Evolutionary conservation across 1,139 yeast species (phyloP).

Genomic region (Saccharomyces hybrid): DNA sequence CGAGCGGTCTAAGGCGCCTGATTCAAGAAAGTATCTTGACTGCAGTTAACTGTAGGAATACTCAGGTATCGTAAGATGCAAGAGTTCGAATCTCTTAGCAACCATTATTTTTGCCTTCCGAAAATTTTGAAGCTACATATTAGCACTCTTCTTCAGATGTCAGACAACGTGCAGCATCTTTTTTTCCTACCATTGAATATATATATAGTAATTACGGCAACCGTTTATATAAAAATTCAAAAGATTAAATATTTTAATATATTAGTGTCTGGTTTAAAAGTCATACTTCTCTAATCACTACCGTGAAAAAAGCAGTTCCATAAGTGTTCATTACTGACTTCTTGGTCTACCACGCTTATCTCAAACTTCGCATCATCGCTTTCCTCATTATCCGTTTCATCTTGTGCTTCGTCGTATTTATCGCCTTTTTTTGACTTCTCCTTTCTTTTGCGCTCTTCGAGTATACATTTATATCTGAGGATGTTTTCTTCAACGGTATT

Average conservation of each 20-base stretch:
- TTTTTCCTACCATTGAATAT: too few relatives aligned
- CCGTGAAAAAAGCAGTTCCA: slow-evolving; percentile 26
- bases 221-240: not conserved
- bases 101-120: slow-evolving; percentile 1
- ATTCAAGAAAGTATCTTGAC: slow-evolving; percentile 4
- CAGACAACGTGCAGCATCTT: not conserved
- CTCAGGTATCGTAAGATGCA: slow-evolving; percentile 10
- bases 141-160: not conserved
- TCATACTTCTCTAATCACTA: not conserved
- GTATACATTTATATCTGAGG: slow-evolving; percentile 36
- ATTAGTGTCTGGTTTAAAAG: not conserved
- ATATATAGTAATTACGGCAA: not conserved
- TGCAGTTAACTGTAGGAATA: slow-evolving; percentile 5
- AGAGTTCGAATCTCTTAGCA: slow-evolving; percentile 9
- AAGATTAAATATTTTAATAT: not conserved
- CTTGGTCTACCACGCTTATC: slow-evolving; percentile 23
- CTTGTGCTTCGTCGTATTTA: not conserved
- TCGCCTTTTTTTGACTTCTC: not conserved
- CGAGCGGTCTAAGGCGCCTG: slow-evolving; percentile 11
- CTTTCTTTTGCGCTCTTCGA: slow-evolving; percentile 17
- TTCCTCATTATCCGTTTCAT: slow-evolving; percentile 6
- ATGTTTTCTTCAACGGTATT: slow-evolving; percentile 89
- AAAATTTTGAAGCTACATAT: not conserved
- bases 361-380: slow-evolving; percentile 13
- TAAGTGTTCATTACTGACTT: slow-evolving; percentile 24